Evolutionary conservation across 306 rosid species (phyloP).

Genomic region (Ormosia emarginata): DNA sequence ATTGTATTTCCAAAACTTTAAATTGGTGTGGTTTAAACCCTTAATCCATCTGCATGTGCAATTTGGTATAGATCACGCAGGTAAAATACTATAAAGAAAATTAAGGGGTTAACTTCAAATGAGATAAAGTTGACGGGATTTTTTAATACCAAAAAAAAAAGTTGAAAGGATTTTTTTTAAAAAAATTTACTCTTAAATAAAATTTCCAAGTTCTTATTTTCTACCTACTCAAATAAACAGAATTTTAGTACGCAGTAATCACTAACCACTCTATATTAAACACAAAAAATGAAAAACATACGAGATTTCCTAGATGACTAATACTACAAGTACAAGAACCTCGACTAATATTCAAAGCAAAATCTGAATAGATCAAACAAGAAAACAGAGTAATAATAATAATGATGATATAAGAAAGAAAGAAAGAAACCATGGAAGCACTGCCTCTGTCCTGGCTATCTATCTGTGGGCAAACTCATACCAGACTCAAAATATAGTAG

Average conservation of each 20-base stretch:
- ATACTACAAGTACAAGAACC: neutral
- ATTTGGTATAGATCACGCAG: neutral
- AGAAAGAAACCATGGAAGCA: constrained; percentile 40
- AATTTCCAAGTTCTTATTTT: neutral
- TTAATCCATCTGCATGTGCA: neutral
- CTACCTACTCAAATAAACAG: neutral
- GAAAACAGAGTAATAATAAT: neutral
- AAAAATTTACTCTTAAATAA: neutral
- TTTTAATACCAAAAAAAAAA: no score
- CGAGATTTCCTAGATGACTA: constrained; percentile 6
- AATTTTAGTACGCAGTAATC: neutral
- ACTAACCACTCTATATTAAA: neutral
- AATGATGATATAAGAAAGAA: neutral
- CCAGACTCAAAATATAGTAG: constrained; percentile 16
- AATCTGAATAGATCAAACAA: constrained; percentile 8
- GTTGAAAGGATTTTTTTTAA: no score
- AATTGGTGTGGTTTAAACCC: no score
- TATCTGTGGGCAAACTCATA: neutral
- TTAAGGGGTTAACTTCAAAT: neutral
- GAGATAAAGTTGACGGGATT: neutral
- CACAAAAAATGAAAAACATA: neutral
- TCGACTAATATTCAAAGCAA: neutral
- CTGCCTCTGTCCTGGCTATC: constrained; percentile 83
- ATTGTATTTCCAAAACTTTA: neutral
- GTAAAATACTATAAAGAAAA: neutral